Percentiles rank a stretch among this genome's conserved stretches.
Evolutionary conservation across 2,329 filamentous ascomycete species (phyloP).

Genomic region (Dactylellina cionopaga): DNA sequence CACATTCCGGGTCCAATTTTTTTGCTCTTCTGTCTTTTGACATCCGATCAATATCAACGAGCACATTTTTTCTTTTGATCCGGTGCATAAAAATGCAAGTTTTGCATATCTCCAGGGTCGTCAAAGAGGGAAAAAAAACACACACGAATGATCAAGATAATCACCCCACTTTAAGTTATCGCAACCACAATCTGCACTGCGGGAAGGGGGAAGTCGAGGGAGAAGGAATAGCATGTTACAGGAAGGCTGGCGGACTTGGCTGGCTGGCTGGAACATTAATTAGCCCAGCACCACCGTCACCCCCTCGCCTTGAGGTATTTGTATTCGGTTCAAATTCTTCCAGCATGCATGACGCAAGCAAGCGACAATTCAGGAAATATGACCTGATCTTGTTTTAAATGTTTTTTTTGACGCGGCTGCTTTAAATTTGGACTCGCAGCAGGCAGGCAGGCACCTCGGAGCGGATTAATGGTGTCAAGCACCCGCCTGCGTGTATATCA

Average conservation of each 20-base stretch:
- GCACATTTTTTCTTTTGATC: conserved; percentile 38
- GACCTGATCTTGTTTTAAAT: conserved; percentile 1
- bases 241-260: too few species aligned
- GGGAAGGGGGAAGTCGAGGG: background rate
- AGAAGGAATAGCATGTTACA: too few species aligned
- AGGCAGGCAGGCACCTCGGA: background rate
- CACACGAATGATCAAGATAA: conserved; percentile 1
- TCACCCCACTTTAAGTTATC: conserved; percentile 44
- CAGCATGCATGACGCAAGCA: conserved; percentile 43
- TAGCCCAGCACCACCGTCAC: too few species aligned
- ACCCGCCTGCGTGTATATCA: conserved; percentile 4
- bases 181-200: conserved; percentile 7
- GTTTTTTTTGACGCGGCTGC: background rate
- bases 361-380: conserved; percentile 8
- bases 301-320: conserved; percentile 45
- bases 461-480: background rate
- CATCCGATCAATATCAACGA: too few species aligned
- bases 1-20: background rate
- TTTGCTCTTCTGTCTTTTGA: background rate
- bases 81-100: too few species aligned
- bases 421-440: background rate
- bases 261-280: too few species aligned
- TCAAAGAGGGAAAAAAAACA: too few species aligned
- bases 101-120: too few species aligned
- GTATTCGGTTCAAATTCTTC: background rate